Evolutionary conservation across 305 asterid genomes (phyloP), one percentile per base, ranked within the genome.

Genomic region (Striga hermonthica): DNA sequence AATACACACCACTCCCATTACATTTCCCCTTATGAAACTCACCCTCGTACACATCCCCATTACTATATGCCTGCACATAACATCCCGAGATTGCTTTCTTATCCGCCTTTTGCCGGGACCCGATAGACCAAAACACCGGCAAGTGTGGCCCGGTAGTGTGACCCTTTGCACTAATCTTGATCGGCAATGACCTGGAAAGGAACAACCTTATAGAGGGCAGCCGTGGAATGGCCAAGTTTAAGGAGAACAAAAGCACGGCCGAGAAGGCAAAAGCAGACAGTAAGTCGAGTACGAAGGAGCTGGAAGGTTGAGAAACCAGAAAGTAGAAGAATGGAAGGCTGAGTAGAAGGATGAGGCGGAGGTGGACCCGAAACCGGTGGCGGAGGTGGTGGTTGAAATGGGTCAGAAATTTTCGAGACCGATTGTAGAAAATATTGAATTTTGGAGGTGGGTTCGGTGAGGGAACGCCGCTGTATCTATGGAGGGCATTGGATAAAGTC

Each of bases 41-140:
- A 4, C 98, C 97, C 80, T 92, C 98, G 14, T 86, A 92, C 55
- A 92, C 97, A 80, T 92, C 98, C 44, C 98, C 97, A 34, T 92
- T 92, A 71, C 87, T 83, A 45, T 84, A 92, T 0, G 96, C 96
- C 75, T 90, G 91, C 65, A 89, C 96, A 75, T 72, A 90, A 65
- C 82, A 89, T 62, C 97, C 98, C 0, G 96, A 87, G 45, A 82
- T 81, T 0, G 78, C 70, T 75, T 74, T 83, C 6, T 84, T 87
- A 64, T 92, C 97, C 0, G 75, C 60, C 69, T 87, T 86, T 0
- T 76, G 81, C 59, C 91, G 63, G 0, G 95, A 80, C 40, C 97
- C 97, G 37, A 90, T 92, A 1, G 98, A 86, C 98, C 97, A 92
- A 72, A 90, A 84, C 34, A 92, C 97, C 0, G 98, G 98, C 48